Evolutionary conservation across 176 grass and related monocot species (phyloP).

Genomic region (Zoysia japonica): DNA sequence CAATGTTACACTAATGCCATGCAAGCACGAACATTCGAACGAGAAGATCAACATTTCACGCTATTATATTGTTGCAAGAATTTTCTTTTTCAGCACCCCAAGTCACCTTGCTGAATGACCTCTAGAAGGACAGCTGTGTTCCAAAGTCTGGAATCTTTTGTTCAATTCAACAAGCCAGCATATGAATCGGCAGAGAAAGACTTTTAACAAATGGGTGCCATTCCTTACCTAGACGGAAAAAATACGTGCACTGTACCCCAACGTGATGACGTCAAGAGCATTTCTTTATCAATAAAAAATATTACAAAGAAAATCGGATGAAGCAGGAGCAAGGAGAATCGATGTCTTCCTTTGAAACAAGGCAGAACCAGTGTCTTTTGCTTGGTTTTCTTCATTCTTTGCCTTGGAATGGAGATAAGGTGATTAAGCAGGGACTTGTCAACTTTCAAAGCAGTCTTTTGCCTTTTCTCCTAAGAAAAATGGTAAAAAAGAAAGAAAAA

Average conservation of each 20-base stretch:
- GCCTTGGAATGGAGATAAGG: not conserved
- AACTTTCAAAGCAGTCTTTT: constrained; percentile 17
- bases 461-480: not conserved
- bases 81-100: not conserved
- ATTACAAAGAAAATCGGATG: not conserved
- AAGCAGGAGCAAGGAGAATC: not conserved
- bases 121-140: not conserved
- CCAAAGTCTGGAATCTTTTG: not conserved
- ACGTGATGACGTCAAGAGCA: not conserved
- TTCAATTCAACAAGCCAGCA: constrained; percentile 38
- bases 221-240: constrained; percentile 16
- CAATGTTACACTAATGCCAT: not conserved
- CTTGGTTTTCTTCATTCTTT: not conserved
- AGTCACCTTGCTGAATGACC: not conserved
- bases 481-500: not conserved
- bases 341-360: not conserved
- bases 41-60: too few species aligned
- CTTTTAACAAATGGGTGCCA: constrained; percentile 22
- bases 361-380: not conserved
- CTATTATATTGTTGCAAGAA: not conserved
- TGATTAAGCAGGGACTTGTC: not conserved
- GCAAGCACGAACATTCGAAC: not conserved
- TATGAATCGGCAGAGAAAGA: not conserved
- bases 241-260: not conserved
- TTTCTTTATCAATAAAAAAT: not conserved